Percentiles rank a stretch among this genome's conserved stretches.
Evolutionary conservation across 2,329 filamentous ascomycete species (phyloP).

Genomic region (Aspergillus sojae): DNA sequence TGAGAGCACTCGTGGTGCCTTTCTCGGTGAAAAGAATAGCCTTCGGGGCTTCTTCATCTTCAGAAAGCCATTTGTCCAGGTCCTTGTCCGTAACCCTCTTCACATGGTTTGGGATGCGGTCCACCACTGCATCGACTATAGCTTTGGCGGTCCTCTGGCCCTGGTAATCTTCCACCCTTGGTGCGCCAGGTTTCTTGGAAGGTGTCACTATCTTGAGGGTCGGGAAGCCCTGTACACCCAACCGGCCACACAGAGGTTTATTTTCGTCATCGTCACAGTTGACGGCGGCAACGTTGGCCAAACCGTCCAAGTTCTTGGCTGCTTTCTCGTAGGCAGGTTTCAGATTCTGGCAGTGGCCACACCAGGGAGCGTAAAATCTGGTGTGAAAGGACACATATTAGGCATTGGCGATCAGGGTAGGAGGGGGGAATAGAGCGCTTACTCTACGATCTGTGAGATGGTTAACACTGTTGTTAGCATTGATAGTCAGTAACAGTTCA

Average conservation of each 20-base stretch:
- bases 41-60: constrained; percentile 72
- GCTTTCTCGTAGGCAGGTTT: constrained; percentile 95
- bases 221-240: constrained; percentile 92
- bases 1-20: constrained; percentile 78
- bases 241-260: constrained; percentile 79
- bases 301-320: constrained; percentile 82
- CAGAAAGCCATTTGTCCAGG: constrained; percentile 71
- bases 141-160: constrained; percentile 80
- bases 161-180: constrained; percentile 87
- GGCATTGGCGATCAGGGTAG: constrained; percentile 18
- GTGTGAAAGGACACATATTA: constrained; percentile 34
- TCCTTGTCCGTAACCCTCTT: constrained; percentile 78
- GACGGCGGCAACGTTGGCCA: constrained; percentile 91
- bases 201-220: constrained; percentile 93
- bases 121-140: constrained; percentile 82
- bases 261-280: constrained; percentile 94
- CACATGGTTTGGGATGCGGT: constrained; percentile 91
- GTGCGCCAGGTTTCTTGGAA: constrained; percentile 76
- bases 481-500: not conserved
- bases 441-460: constrained; percentile 54
- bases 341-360: constrained; percentile 93
- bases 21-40: constrained; percentile 93
- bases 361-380: constrained; percentile 98
- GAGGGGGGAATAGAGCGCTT: constrained; percentile 32
- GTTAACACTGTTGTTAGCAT: constrained; percentile 20